A percentile compares a stretch with the other conserved stretches of the same genome.
Conservation (phyloP, 768 basidiomycete species). For the Macrolepiota fuliginosa region DNA sequence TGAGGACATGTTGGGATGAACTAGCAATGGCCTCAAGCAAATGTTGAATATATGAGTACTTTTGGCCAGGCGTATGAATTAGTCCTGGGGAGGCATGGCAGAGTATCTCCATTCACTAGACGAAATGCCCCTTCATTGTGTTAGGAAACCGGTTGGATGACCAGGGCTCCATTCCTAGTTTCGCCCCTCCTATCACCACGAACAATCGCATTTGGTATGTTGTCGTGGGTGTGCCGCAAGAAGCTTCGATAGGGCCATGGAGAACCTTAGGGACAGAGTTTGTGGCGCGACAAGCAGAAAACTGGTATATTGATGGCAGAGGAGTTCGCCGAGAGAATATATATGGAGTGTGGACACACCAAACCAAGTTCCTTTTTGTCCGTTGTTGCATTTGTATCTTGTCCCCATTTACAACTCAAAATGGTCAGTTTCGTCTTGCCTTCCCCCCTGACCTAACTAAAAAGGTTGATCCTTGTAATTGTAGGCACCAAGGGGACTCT, state of each 20-base stretch:
- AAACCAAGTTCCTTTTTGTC: background rate
- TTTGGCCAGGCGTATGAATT: background rate
- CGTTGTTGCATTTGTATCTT: too few relatives aligned
- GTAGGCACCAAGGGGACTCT: constrained; percentile 81
- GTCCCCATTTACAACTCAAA: background rate
- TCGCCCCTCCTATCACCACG: background rate
- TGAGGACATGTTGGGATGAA: background rate
- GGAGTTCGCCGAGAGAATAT: background rate
- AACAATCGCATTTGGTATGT: background rate
- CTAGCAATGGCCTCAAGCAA: too few relatives aligned
- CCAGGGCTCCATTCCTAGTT: background rate
- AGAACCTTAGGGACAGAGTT: background rate
- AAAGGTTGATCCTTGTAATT: background rate
- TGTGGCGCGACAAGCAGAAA: background rate
- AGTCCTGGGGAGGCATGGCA: background rate
- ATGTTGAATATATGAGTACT: background rate
- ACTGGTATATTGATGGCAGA: too few relatives aligned
- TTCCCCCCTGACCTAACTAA: background rate
- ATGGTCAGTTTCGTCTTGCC: background rate
- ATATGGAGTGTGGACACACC: background rate
- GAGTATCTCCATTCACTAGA: background rate
- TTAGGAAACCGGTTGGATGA: too few relatives aligned
- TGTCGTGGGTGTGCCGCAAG: too few relatives aligned
- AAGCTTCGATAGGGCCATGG: background rate
- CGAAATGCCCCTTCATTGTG: background rate